A percentile compares a stretch with the other conserved stretches of the same genome.
These are phyloP conservation scores for Urochloa ruziziensis DNA, from an alignment of 176 grass and related monocot genomes.

Conservation along the genomic window DNA sequence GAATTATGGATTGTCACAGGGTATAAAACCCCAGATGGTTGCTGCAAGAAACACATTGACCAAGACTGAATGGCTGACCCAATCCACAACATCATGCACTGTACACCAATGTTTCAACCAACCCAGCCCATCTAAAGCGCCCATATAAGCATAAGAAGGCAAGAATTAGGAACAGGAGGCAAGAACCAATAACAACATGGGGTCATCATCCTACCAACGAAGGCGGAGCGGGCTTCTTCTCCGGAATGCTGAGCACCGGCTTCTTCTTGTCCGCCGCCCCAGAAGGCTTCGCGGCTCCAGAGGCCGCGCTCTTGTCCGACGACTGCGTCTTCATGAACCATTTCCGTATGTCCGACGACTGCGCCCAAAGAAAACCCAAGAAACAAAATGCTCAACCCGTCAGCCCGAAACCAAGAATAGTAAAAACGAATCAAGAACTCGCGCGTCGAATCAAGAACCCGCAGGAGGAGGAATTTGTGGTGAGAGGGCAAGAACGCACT, in stretches of 20 bases:
- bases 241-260: conserved; percentile 56
- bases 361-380: conserved; percentile 23
- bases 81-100: neutral
- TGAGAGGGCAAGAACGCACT: conserved; percentile 1
- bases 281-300: conserved; percentile 33
- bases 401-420: neutral
- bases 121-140: neutral
- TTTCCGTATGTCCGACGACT: conserved; percentile 97
- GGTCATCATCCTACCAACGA: conserved; percentile 29
- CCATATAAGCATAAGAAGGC: neutral
- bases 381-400: conserved; percentile 13
- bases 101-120: neutral
- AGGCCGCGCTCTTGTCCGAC: conserved; percentile 44
- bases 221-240: conserved; percentile 48
- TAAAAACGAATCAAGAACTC: neutral
- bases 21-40: neutral
- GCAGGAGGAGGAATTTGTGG: neutral
- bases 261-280: conserved; percentile 29
- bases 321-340: conserved; percentile 97
- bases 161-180: neutral
- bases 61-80: neutral
- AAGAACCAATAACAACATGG: neutral
- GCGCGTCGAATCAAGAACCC: conserved; percentile 19
- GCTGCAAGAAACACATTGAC: neutral
- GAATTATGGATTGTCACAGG: neutral